A percentile compares a stretch with the other conserved stretches of the same genome.
These are phyloP conservation scores for Stylonectria norvegica DNA, from an alignment of 2,329 filamentous ascomycete species.

Conservation along the genomic window DNA sequence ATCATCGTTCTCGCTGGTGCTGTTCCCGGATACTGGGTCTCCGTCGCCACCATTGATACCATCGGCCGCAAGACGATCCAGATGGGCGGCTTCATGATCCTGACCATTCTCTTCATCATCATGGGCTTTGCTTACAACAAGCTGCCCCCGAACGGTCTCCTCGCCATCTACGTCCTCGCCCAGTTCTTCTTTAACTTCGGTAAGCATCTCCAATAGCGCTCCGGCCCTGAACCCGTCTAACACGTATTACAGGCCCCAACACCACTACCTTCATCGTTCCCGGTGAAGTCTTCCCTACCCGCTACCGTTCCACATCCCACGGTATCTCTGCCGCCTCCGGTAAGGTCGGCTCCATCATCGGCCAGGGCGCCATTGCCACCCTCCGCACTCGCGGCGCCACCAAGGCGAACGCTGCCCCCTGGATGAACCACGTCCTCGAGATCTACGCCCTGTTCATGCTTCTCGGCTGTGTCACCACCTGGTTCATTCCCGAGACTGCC, in stretches of 20 bases:
- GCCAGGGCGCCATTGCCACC: conserved; percentile 55
- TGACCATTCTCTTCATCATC: conserved; percentile 58
- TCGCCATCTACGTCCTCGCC: conserved; percentile 54
- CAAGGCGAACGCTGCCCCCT: conserved; percentile 46
- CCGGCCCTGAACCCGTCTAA: not conserved
- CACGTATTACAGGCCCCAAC: conserved; percentile 42
- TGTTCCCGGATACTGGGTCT: conserved; percentile 80
- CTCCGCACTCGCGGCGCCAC: conserved; percentile 47
- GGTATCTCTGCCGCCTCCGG: conserved; percentile 54
- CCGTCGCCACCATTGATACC: conserved; percentile 69
- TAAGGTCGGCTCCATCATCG: conserved; percentile 56
- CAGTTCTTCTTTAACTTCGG: conserved; percentile 60
- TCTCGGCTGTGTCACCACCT: conserved; percentile 63
- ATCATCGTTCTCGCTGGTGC: conserved; percentile 76
- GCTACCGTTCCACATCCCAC: conserved; percentile 55
- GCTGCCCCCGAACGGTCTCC: conserved; percentile 49
- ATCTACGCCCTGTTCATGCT: conserved; percentile 77
- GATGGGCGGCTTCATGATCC: conserved; percentile 57
- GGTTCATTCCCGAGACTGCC: conserved; percentile 72
- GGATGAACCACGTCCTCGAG: conserved; percentile 75
- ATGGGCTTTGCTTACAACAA: conserved; percentile 62
- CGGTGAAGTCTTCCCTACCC: conserved; percentile 55
- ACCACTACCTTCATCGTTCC: conserved; percentile 56
- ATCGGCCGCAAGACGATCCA: conserved; percentile 77
- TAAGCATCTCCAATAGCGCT: conserved; percentile 6